Conservation (phyloP, 1,139 yeast species). For the Oligophagozyma castellii region DNA sequence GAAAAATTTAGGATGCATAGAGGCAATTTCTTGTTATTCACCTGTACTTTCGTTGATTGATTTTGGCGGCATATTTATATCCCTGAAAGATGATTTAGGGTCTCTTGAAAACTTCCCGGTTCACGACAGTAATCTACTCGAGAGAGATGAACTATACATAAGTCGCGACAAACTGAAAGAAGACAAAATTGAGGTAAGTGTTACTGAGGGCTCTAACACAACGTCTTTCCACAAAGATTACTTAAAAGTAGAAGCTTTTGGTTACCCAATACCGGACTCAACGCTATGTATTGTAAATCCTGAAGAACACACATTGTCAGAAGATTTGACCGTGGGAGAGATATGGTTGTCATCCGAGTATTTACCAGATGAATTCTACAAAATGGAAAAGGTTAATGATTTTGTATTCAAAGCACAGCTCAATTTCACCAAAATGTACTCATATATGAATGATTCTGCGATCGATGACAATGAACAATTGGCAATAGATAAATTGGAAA, state of each 20-base stretch:
- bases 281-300: slow-evolving; percentile 91
- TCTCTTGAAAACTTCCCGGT: slow-evolving; percentile 20
- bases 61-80: slow-evolving; percentile 91
- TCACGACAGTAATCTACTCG: slow-evolving; percentile 16
- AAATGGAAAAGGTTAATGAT: slow-evolving; percentile 23
- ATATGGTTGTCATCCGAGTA: slow-evolving; percentile 54
- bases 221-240: slow-evolving; percentile 26
- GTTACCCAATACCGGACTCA: slow-evolving; percentile 88
- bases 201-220: slow-evolving; percentile 21
- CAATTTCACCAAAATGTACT: slow-evolving; percentile 20
- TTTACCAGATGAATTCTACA: slow-evolving; percentile 24
- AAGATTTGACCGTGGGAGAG: slow-evolving; percentile 89
- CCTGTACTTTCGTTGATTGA: slow-evolving; percentile 85
- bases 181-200: slow-evolving; percentile 46
- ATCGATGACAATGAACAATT: slow-evolving; percentile 3
- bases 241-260: slow-evolving; percentile 80
- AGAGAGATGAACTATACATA: slow-evolving; percentile 45
- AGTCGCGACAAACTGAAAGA: slow-evolving; percentile 73
- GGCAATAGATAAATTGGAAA: slow-evolving; percentile 16
- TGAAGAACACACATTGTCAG: slow-evolving; percentile 68
- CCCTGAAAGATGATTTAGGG: slow-evolving; percentile 81
- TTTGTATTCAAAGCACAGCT: slow-evolving; percentile 24
- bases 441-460: slow-evolving; percentile 6
- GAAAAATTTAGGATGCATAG: slow-evolving; percentile 74
- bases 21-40: slow-evolving; percentile 65